phyloP scores from a whole-genome alignment of 2,329 filamentous ascomycete genomes.

The Colletotrichum tropicicola region DNA sequence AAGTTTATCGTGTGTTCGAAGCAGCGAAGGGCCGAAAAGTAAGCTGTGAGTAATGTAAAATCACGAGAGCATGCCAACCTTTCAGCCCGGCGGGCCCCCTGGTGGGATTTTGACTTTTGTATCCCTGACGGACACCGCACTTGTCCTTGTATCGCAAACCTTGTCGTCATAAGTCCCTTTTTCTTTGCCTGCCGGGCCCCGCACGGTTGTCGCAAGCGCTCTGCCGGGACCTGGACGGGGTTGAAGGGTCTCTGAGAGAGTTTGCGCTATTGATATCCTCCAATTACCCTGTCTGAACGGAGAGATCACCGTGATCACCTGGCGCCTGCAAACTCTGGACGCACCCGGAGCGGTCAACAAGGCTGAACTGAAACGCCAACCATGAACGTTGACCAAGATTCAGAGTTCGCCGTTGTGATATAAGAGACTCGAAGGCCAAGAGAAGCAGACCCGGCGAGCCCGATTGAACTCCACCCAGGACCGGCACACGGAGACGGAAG shows the following conservation, averaged over 20 bases:
- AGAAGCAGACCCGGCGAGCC: not conserved
- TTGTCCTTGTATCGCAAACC: conserved; percentile 12
- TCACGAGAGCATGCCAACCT: conserved; percentile 1
- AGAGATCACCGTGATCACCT: conserved; percentile 28
- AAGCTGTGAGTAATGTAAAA: conserved; percentile 9
- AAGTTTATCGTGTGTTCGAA: not conserved
- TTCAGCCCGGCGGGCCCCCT: conserved; percentile 1
- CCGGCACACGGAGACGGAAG: conserved; percentile 3
- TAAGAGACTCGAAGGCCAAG: conserved; percentile 2
- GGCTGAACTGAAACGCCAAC: conserved; percentile 25
- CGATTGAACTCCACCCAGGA: not conserved
- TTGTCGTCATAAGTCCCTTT: conserved; percentile 14
- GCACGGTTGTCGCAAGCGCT: conserved; percentile 7
- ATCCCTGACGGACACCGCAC: conserved; percentile 13
- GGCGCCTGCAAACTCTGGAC: conserved; percentile 12
- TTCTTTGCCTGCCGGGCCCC: conserved; percentile 14
- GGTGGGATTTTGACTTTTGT: conserved; percentile 22
- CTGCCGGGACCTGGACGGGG: conserved; percentile 2
- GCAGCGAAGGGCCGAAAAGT: not conserved
- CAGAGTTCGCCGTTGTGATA: conserved; percentile 23
- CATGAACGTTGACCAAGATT: not conserved
- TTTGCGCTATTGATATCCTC: conserved; percentile 28
- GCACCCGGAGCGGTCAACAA: conserved; percentile 22
- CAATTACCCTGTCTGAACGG: conserved; percentile 7
- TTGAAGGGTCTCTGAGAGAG: conserved; percentile 17